These are phyloP conservation scores for Solanum etuberosum DNA, from an alignment of 257 asterid genomes.

Conservation along the genomic window DNA sequence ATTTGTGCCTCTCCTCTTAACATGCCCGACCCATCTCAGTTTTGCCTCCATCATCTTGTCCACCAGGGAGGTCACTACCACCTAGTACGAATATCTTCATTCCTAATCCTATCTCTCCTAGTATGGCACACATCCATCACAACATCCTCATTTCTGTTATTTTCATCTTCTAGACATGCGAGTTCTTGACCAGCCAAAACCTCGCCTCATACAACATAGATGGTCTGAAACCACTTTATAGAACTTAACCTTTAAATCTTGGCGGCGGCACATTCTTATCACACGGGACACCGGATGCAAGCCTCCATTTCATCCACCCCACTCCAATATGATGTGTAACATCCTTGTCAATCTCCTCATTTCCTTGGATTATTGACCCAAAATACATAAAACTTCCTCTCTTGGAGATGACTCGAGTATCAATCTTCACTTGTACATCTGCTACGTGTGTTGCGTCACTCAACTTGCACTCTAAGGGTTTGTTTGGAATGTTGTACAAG, in stretches of 20 bases:
- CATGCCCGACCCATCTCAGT: not conserved
- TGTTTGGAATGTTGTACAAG: not conserved
- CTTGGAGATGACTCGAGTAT: not conserved
- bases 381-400: not conserved
- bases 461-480: not conserved
- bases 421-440: not conserved
- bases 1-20: not conserved
- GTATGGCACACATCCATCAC: not conserved
- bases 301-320: not conserved
- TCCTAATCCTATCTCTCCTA: not conserved
- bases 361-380: not conserved
- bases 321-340: not conserved
- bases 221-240: not conserved
- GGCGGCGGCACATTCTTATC: not conserved
- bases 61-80: not conserved
- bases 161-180: not conserved
- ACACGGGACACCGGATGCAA: not conserved
- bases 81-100: not conserved
- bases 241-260: not conserved
- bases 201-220: not conserved
- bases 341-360: not conserved
- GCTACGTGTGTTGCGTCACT: not conserved
- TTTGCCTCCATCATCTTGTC: not conserved
- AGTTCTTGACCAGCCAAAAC: not conserved
- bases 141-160: not conserved